phyloP scores from a whole-genome alignment of 2,329 filamentous ascomycete genomes.

The Cucurbitaria berberidis region DNA sequence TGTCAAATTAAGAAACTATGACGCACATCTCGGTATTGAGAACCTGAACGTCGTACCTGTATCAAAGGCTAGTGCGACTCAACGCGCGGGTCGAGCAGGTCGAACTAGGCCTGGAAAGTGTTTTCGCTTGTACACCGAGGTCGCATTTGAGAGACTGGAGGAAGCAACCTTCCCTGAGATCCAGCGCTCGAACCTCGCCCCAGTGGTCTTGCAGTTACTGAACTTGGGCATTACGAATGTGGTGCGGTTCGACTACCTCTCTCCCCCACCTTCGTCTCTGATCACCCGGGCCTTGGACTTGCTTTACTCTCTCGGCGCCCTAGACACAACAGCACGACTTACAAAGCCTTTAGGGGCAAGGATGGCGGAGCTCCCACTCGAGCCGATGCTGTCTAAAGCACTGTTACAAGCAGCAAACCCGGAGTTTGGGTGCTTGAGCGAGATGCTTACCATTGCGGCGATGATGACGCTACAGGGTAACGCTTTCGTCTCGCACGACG shows the following conservation, averaged over 20 bases:
- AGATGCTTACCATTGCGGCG: conserved; percentile 89
- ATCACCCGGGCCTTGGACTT: conserved; percentile 86
- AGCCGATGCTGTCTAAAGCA: conserved; percentile 94
- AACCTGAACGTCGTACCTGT: conserved; percentile 80
- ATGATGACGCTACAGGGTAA: conserved; percentile 88
- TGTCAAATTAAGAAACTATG: conserved; percentile 86
- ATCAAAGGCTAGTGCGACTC: conserved; percentile 91
- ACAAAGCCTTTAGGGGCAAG: conserved; percentile 84
- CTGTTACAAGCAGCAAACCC: conserved; percentile 70
- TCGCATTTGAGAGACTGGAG: conserved; percentile 68
- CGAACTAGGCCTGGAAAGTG: conserved; percentile 92
- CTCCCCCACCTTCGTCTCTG: conserved; percentile 81
- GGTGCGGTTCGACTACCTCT: conserved; percentile 86
- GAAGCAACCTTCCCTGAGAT: conserved; percentile 86
- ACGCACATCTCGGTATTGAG: conserved; percentile 85
- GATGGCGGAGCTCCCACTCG: conserved; percentile 92
- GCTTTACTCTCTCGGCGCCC: conserved; percentile 81
- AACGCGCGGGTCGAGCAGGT: conserved; percentile 87
- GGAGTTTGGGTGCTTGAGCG: conserved; percentile 77
- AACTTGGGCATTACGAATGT: conserved; percentile 95
- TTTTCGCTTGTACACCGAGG: conserved; percentile 88
- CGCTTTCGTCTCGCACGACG: conserved; percentile 82
- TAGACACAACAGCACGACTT: conserved; percentile 89
- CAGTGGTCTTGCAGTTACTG: conserved; percentile 88
- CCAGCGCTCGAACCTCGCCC: conserved; percentile 87